These are phyloP conservation scores for Aspergillus versicolor DNA, from an alignment of 2,329 filamentous ascomycete species.

Conservation along the genomic window DNA sequence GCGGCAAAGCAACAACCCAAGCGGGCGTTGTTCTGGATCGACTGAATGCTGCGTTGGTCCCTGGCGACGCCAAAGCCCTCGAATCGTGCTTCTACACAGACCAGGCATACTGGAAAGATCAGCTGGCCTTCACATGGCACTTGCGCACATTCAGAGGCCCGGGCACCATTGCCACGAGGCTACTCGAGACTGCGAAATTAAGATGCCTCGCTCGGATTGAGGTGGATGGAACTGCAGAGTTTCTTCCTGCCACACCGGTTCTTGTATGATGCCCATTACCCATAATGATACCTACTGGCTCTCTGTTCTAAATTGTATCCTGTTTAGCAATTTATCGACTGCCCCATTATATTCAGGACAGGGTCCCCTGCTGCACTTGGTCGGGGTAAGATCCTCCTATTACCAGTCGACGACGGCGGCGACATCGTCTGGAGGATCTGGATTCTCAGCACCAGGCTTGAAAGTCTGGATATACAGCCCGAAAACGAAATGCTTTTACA, in stretches of 20 bases:
- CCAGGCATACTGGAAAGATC: constrained; percentile 41
- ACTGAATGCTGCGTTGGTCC: constrained; percentile 14
- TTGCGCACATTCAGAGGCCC: constrained; percentile 34
- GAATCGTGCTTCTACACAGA: constrained; percentile 28
- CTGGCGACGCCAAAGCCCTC: constrained; percentile 21
- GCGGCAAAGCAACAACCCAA: neutral
- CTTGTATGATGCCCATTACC: constrained; percentile 9
- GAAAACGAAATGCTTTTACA: constrained; percentile 24
- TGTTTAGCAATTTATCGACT: constrained; percentile 32
- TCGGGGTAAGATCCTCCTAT: constrained; percentile 32
- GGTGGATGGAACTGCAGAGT: constrained; percentile 14
- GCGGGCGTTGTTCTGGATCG: neutral
- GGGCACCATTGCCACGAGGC: constrained; percentile 21
- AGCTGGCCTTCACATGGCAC: constrained; percentile 38
- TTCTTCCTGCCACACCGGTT: constrained; percentile 14
- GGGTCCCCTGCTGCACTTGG: constrained; percentile 28
- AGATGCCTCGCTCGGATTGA: constrained; percentile 3
- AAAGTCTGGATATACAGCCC: constrained; percentile 20
- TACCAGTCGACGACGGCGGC: constrained; percentile 20
- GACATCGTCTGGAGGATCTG: constrained; percentile 28
- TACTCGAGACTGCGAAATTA: constrained; percentile 7
- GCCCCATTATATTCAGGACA: constrained; percentile 34
- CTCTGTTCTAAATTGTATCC: neutral
- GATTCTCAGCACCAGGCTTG: constrained; percentile 24
- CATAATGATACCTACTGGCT: neutral